phyloP scores from a whole-genome alignment of 2,329 filamentous ascomycete genomes.

The Exophiala oligosperma region DNA sequence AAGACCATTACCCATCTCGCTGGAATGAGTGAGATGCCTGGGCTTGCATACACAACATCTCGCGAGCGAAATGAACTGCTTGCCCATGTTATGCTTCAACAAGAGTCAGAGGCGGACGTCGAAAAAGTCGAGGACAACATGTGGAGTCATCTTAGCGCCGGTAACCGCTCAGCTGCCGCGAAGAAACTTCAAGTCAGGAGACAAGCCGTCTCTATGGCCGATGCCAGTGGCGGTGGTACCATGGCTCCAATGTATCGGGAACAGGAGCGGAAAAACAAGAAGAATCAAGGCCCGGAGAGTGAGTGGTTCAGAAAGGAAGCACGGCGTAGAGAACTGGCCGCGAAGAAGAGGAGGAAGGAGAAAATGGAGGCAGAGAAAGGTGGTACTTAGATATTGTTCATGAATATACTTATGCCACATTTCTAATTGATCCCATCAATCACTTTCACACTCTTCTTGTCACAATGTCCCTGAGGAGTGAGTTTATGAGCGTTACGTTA shows the following conservation, averaged over 20 bases:
- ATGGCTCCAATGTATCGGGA: conserved; percentile 84
- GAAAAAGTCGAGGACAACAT: conserved; percentile 69
- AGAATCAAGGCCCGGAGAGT: conserved; percentile 58
- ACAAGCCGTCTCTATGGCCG: conserved; percentile 80
- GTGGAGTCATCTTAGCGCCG: conserved; percentile 57
- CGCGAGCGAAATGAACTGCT: conserved; percentile 82
- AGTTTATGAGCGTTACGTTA: too few relatives aligned
- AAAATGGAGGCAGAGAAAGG: conserved; percentile 21
- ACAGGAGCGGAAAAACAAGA: conserved; percentile 71
- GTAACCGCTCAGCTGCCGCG: conserved; percentile 25
- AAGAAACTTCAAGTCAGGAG: conserved; percentile 56
- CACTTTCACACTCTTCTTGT: too few relatives aligned
- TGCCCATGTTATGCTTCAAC: conserved; percentile 84
- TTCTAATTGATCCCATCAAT: too few relatives aligned
- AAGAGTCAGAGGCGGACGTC: conserved; percentile 70
- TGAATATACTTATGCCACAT: too few relatives aligned
- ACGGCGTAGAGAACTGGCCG: conserved; percentile 60
- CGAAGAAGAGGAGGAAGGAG: conserved; percentile 44
- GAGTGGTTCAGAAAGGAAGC: conserved; percentile 67
- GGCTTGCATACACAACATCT: conserved; percentile 76
- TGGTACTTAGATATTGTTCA: neutral
- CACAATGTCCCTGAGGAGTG: too few relatives aligned
- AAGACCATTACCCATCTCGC: conserved; percentile 96
- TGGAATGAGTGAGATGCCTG: conserved; percentile 81
- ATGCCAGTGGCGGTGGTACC: conserved; percentile 86